These are phyloP conservation scores for Thalassiosira exigua DNA, from an alignment of 352 stramenopile species.

Conservation along the genomic window DNA sequence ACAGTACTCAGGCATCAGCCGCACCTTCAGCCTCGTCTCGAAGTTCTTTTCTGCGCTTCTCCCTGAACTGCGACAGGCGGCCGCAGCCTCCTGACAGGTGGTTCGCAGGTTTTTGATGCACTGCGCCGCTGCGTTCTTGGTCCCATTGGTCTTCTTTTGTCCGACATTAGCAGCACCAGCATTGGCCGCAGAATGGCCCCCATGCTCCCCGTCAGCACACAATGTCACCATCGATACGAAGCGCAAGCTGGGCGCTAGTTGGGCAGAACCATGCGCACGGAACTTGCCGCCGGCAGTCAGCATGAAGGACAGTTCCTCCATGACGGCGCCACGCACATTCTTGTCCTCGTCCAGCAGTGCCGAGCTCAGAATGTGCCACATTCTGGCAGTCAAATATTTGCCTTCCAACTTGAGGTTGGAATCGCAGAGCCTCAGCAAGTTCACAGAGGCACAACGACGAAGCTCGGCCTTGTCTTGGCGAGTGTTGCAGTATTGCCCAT, in stretches of 20 bases:
- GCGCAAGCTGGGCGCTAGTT: conserved; percentile 36
- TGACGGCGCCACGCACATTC: conserved; percentile 56
- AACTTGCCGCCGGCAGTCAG: conserved; percentile 71
- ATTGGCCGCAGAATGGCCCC: too few relatives aligned
- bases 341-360: conserved; percentile 68
- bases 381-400: conserved; percentile 58
- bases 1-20: too few relatives aligned
- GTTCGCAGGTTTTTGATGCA: too few relatives aligned
- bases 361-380: conserved; percentile 71
- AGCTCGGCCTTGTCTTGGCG: conserved; percentile 64
- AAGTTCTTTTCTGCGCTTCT: too few relatives aligned
- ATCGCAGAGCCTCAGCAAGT: conserved; percentile 76
- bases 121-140: too few relatives aligned
- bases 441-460: conserved; percentile 66
- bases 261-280: background rate
- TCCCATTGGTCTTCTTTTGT: too few relatives aligned
- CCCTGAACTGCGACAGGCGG: too few relatives aligned
- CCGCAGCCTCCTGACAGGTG: too few relatives aligned
- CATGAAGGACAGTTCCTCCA: conserved; percentile 74
- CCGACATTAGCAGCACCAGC: too few relatives aligned
- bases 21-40: too few relatives aligned
- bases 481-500: conserved; percentile 57
- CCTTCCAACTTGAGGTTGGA: conserved; percentile 63
- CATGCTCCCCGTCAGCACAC: too few relatives aligned
- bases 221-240: too few relatives aligned